A percentile compares a stretch with the other conserved stretches of the same genome.
Evolutionary conservation across 768 basidiomycete genomes (phyloP).

Genomic region (Sutorius australiensis): DNA sequence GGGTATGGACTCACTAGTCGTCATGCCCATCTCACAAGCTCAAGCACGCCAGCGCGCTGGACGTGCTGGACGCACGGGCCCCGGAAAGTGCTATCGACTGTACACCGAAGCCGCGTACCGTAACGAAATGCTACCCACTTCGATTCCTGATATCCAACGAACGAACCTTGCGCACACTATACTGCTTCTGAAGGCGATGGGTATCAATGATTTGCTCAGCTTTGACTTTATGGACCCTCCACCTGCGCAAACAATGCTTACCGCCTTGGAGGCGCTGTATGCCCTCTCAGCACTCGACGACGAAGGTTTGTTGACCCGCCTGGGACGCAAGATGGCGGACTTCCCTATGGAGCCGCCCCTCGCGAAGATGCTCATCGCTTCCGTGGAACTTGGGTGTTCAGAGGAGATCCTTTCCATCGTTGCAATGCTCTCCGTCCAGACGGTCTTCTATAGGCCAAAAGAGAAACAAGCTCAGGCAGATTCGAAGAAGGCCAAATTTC

Average conservation of each 20-base stretch:
- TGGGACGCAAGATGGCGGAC: conserved; percentile 99
- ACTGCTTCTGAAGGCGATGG: conserved; percentile 97
- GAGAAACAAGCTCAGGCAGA: conserved; percentile 99
- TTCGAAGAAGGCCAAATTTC: conserved; percentile 99
- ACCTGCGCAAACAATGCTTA: conserved; percentile 94
- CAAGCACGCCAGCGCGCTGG: conserved; percentile 95
- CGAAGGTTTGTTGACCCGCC: conserved; percentile 88
- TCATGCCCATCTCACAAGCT: conserved; percentile 98
- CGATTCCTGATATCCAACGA: conserved; percentile 96
- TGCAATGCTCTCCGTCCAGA: conserved; percentile 95
- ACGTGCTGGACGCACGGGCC: conserved; percentile 96
- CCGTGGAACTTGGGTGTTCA: conserved; percentile 95
- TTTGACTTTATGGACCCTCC: conserved; percentile 99
- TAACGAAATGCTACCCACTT: conserved; percentile 97
- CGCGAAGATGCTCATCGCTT: conserved; percentile 98
- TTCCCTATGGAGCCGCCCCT: conserved; percentile 97
- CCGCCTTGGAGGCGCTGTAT: conserved; percentile 90
- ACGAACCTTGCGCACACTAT: conserved; percentile 92
- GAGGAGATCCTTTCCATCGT: conserved; percentile 97
- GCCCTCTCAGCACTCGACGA: conserved; percentile 95
- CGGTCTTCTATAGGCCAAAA: conserved; percentile 98
- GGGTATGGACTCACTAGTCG: conserved; percentile 98
- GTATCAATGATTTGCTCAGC: conserved; percentile 93
- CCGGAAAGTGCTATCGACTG: conserved; percentile 96
- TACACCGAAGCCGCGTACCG: conserved; percentile 98